These are phyloP conservation scores for Mortierella sp. DNA, from an alignment of 371 early-diverging fungal species.

Conservation along the genomic window DNA sequence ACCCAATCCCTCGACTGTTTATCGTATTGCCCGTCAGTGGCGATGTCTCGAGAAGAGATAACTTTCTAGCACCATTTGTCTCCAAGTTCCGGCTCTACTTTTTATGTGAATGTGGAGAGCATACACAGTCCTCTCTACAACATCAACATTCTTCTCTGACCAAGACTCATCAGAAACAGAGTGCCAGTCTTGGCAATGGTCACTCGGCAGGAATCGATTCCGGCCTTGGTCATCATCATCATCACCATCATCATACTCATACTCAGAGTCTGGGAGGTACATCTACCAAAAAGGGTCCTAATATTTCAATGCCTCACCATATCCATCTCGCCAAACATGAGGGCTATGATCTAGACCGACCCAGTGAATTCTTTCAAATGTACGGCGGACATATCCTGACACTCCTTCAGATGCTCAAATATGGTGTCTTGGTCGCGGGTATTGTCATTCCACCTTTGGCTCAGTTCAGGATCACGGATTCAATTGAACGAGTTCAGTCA, in stretches of 20 bases:
- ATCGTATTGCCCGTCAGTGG: constrained; percentile 30
- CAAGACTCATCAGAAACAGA: no score
- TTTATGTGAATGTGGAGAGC: constrained; percentile 33
- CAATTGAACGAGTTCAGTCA: not conserved
- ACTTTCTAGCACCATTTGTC: constrained; percentile 5
- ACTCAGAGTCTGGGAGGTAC: not conserved
- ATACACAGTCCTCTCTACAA: constrained; percentile 2
- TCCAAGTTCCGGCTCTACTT: constrained; percentile 33
- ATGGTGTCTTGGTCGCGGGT: constrained; percentile 17
- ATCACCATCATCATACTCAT: no score
- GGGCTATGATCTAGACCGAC: constrained; percentile 31
- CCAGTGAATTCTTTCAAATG: constrained; percentile 37
- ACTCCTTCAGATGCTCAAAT: constrained; percentile 29
- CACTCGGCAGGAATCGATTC: no score
- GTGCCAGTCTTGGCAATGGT: no score
- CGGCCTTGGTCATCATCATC: no score
- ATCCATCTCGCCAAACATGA: constrained; percentile 41
- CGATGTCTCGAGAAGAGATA: not conserved
- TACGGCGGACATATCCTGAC: constrained; percentile 27
- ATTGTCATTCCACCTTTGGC: constrained; percentile 27
- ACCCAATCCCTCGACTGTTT: constrained; percentile 39
- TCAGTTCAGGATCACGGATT: constrained; percentile 4
- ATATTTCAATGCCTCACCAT: not conserved
- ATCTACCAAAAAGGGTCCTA: no score
- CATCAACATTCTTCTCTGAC: no score